Conservation (phyloP, 331 rosid species). For the Rhamnella rubrinervis region DNA sequence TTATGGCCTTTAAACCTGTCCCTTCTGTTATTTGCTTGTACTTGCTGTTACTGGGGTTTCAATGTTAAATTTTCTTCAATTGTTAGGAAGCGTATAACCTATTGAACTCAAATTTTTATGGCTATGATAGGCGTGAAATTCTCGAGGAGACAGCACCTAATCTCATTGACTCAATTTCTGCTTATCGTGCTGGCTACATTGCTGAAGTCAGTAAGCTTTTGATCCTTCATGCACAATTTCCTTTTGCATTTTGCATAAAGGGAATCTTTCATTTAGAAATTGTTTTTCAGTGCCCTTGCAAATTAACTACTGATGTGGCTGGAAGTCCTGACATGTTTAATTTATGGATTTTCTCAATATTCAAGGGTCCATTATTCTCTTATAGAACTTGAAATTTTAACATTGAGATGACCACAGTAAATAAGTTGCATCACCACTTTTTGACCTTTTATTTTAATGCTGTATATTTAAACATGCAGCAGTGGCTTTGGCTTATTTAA, state of each 20-base stretch:
- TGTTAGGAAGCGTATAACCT: not conserved
- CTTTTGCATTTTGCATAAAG: no score
- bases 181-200: slow-evolving; percentile 87
- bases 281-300: not conserved
- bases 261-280: no score
- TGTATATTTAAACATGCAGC: not conserved
- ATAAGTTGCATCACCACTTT: not conserved
- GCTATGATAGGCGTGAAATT: slow-evolving; percentile 70
- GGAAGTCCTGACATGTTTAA: not conserved
- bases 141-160: slow-evolving; percentile 73
- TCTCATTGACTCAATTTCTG: slow-evolving; percentile 62
- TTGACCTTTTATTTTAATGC: not conserved
- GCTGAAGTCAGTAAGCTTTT: slow-evolving; percentile 57
- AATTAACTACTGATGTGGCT: not conserved
- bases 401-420: not conserved
- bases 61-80: not conserved
- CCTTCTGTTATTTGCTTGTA: slow-evolving; percentile 11
- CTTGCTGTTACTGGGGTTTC: slow-evolving; percentile 11
- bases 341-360: not conserved
- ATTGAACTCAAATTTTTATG: slow-evolving; percentile 13
- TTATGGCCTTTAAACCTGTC: slow-evolving; percentile 12
- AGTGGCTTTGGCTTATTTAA: not conserved
- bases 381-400: not conserved
- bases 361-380: not conserved
- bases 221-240: not conserved